phyloP scores from a whole-genome alignment of 2,329 filamentous ascomycete species.

The Epichloe baconii region DNA sequence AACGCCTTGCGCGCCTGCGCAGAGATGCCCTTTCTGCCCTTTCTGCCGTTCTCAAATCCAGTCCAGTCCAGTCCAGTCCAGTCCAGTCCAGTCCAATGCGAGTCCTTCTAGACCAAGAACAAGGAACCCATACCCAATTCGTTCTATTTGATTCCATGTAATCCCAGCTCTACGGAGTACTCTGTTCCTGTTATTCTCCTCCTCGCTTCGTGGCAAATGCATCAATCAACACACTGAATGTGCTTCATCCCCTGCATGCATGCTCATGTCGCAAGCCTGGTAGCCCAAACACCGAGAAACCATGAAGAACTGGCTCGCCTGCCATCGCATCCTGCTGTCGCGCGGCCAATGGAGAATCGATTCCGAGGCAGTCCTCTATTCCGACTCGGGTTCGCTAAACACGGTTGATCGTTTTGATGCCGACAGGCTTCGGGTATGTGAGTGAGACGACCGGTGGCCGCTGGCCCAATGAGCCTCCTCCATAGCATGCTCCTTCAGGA shows the following conservation, averaged over 20 bases:
- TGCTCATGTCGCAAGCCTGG: not conserved
- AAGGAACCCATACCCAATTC: no score
- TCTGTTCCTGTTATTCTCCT: not conserved
- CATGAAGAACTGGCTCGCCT: not conserved
- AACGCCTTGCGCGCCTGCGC: constrained; percentile 10
- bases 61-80: not conserved
- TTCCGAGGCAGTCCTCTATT: constrained; percentile 11
- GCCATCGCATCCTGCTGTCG: not conserved
- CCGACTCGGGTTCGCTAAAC: constrained; percentile 20
- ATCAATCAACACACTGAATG: not conserved
- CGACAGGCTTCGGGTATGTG: constrained; percentile 19
- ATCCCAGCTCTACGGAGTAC: no score
- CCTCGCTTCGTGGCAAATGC: not conserved
- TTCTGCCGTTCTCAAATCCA: not conserved
- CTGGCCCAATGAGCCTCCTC: constrained; percentile 19
- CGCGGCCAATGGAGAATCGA: constrained; percentile 4
- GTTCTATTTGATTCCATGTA: no score
- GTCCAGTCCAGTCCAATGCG: not conserved
- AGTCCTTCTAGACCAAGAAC: not conserved
- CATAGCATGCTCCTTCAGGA: constrained; percentile 26
- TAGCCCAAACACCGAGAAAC: not conserved
- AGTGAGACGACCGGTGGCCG: constrained; percentile 14
- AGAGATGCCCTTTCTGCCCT: not conserved
- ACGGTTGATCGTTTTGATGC: constrained; percentile 26
- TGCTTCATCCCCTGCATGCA: not conserved